These are phyloP conservation scores for Acrodontium crateriforme DNA, from an alignment of 2,329 filamentous ascomycete genomes.

Conservation along the genomic window DNA sequence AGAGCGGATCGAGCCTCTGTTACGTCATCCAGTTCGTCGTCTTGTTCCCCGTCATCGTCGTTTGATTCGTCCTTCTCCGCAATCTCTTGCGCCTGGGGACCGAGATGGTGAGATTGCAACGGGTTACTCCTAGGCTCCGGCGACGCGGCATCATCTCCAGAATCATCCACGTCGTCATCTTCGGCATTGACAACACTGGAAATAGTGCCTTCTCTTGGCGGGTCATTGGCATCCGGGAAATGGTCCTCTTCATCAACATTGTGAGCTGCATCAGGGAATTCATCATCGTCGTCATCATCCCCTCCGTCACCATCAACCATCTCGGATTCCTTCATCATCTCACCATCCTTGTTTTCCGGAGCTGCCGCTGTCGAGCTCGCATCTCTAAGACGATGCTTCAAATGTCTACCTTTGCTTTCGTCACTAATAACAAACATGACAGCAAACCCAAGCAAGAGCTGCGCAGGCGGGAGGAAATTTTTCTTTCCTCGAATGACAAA, in stretches of 20 bases:
- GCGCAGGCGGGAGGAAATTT: slow-evolving; percentile 78
- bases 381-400: slow-evolving; percentile 54
- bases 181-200: slow-evolving; percentile 1
- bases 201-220: too few relatives aligned
- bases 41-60: slow-evolving; percentile 15
- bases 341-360: slow-evolving; percentile 13
- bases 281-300: slow-evolving; percentile 25
- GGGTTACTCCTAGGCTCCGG: slow-evolving; percentile 24
- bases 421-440: slow-evolving; percentile 82
- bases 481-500: slow-evolving; percentile 79
- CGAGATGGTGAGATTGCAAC: slow-evolving; percentile 19
- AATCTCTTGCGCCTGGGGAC: slow-evolving; percentile 5
- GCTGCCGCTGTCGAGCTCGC: slow-evolving; percentile 2
- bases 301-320: slow-evolving; percentile 15
- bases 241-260: slow-evolving; percentile 11
- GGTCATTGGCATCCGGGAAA: slow-evolving; percentile 6
- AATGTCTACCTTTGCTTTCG: slow-evolving; percentile 67
- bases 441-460: slow-evolving; percentile 74
- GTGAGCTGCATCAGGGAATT: slow-evolving; percentile 26
- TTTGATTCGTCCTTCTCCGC: slow-evolving; percentile 15
- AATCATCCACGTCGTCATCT: slow-evolving; percentile 11
- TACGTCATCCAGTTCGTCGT: slow-evolving; percentile 21
- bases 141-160: slow-evolving; percentile 13
- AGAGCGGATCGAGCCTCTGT: too few relatives aligned
- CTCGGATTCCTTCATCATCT: slow-evolving; percentile 18